These are phyloP conservation scores for Pyropia yezoensis DNA, from an alignment of 23 red algal species.

Conservation along the genomic window DNA sequence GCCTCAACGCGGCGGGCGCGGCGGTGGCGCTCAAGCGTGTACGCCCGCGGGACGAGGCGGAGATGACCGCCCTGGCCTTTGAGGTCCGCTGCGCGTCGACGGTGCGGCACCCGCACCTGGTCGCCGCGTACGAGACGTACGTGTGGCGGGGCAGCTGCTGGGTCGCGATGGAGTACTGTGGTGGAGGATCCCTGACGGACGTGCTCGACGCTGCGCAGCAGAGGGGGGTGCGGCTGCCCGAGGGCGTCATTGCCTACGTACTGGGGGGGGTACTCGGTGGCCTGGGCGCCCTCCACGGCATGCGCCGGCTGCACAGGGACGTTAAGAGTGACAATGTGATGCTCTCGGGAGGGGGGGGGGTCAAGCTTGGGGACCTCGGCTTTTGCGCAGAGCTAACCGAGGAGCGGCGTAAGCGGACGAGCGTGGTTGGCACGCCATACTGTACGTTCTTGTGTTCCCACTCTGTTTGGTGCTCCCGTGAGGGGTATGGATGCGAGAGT, in stretches of 20 bases:
- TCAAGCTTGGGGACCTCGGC: constrained; percentile 25
- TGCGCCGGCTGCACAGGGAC: constrained; percentile 16
- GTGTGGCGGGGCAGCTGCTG: constrained; percentile 10
- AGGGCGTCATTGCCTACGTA: constrained; percentile 11
- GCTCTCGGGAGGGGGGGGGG: not conserved
- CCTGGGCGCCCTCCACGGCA: constrained; percentile 2
- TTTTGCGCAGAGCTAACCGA: constrained; percentile 16
- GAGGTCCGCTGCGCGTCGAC: too few relatives aligned
- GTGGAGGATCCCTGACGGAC: constrained; percentile 12
- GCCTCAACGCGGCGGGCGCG: constrained; percentile 4
- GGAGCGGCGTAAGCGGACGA: constrained; percentile 11
- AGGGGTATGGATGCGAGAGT: too few relatives aligned
- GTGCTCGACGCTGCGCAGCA: constrained; percentile 2
- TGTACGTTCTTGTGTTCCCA: not conserved
- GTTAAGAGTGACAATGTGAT: constrained; percentile 32
- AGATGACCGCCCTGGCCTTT: too few relatives aligned
- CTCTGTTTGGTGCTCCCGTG: too few relatives aligned
- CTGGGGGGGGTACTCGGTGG: constrained; percentile 8
- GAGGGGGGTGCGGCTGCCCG: not conserved
- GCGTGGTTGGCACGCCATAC: constrained; percentile 16
- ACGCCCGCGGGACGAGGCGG: not conserved
- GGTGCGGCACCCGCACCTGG: constrained; percentile 15
- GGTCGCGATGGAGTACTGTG: constrained; percentile 23
- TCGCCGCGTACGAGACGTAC: constrained; percentile 15
- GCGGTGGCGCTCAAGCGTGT: constrained; percentile 31